A percentile compares a stretch with the other conserved stretches of the same genome.
phyloP scores from a whole-genome alignment of 1,284 basidiomycete species.

The Ustilago tritici region DNA sequence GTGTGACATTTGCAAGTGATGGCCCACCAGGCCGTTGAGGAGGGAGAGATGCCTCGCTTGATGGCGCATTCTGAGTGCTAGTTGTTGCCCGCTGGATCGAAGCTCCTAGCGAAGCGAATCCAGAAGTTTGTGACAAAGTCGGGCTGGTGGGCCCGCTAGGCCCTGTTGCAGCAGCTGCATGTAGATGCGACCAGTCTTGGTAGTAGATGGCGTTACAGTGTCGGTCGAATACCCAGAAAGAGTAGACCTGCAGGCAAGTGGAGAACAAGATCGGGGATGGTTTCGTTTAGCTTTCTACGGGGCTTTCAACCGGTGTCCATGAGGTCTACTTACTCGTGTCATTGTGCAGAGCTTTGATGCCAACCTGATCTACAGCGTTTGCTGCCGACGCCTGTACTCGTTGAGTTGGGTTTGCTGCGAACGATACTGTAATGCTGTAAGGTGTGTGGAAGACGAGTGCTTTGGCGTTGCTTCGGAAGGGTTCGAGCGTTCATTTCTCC shows the following conservation, averaged over 20 bases:
- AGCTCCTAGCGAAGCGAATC: conserved; percentile 54
- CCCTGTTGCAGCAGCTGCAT: conserved; percentile 27
- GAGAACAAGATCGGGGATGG: neutral
- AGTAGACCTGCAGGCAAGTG: conserved; percentile 51
- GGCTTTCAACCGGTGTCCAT: neutral
- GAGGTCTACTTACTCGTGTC: conserved; percentile 22
- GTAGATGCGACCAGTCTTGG: conserved; percentile 66
- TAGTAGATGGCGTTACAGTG: conserved; percentile 66
- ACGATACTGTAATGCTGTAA: neutral
- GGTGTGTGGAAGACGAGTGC: neutral
- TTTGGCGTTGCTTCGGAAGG: neutral
- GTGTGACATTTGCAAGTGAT: conserved; percentile 47
- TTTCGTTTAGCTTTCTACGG: neutral
- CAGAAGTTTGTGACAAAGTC: conserved; percentile 42
- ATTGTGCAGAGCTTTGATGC: conserved; percentile 6
- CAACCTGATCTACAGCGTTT: neutral
- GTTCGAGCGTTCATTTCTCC: conserved; percentile 17
- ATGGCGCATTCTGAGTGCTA: conserved; percentile 9
- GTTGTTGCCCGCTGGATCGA: conserved; percentile 55
- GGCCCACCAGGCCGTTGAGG: conserved; percentile 34
- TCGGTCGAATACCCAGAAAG: conserved; percentile 68
- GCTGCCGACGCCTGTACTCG: neutral
- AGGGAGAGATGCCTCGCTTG: conserved; percentile 19
- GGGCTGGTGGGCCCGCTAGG: conserved; percentile 25
- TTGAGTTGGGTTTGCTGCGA: neutral